Percentiles rank a stretch among this genome's conserved stretches.
phyloP scores from a whole-genome alignment of 805 yeast genomes.

The Kodamaea nitidulidarum region DNA sequence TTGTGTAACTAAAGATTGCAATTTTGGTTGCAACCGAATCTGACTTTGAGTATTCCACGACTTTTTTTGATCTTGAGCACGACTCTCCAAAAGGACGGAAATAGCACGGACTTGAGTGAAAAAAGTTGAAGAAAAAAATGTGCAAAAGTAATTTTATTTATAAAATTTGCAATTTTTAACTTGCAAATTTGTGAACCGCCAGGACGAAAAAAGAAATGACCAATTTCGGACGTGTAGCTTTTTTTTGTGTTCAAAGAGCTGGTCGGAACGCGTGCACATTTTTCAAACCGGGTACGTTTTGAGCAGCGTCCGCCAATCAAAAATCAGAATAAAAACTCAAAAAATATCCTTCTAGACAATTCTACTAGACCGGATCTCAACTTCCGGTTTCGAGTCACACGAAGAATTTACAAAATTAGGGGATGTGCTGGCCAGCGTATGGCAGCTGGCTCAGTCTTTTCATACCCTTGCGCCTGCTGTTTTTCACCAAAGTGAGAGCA shows the following conservation, averaged over 20 bases:
- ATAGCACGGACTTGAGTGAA: constrained; percentile 2
- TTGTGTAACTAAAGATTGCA: not conserved
- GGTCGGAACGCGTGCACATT: constrained; percentile 4
- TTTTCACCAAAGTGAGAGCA: no score
- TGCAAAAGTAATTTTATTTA: constrained; percentile 10
- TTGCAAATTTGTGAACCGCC: constrained; percentile 8
- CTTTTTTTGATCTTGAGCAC: not conserved
- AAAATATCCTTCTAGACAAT: constrained; percentile 6
- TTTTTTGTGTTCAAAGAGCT: not conserved
- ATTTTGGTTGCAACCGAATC: constrained; percentile 1
- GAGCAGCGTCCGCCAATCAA: constrained; percentile 7
- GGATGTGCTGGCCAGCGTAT: not conserved
- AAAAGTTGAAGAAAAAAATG: constrained; percentile 7
- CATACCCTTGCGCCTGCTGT: no score
- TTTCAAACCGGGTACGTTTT: not conserved
- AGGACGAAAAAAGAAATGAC: constrained; percentile 9
- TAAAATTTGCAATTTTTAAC: constrained; percentile 8
- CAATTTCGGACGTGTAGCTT: constrained; percentile 8
- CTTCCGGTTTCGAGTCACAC: constrained; percentile 3
- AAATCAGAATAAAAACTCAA: not conserved
- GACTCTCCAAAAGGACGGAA: not conserved
- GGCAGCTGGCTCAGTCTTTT: not conserved
- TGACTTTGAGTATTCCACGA: constrained; percentile 1
- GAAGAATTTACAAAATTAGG: constrained; percentile 3
- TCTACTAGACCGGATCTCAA: constrained; percentile 2